Evolutionary conservation across 1,139 yeast genomes (phyloP), one percentile per base, ranked within the genome.

Genomic region (Geotrichum citri-aurantii): DNA sequence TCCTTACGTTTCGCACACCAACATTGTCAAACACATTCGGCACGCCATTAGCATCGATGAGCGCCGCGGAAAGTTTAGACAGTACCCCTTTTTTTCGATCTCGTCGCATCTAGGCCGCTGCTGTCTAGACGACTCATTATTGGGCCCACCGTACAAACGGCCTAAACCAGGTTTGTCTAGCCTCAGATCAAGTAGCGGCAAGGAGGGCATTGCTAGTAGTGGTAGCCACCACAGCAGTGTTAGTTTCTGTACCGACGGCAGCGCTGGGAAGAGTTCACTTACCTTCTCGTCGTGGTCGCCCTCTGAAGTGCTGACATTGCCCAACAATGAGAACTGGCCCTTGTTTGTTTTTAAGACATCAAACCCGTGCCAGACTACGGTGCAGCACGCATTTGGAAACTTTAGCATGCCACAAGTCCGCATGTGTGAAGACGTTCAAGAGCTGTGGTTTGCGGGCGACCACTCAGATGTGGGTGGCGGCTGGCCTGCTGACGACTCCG

Each of bases 401-500:
- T 33, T 59, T 24, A 12, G 50, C 3, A 29, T 27, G 24, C 52
- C 44, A 40, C 51, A 54, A 11, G 24, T 50, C 8, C 19, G 42
- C 19, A 47, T 54, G n/a, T 54, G 60, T 21, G 55, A 55, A 14
- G 85, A 81, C 66, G 64, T 81, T 23, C 65, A 79, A 7, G 86
- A 83, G 66, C 68, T 80, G 54, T 84, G 85, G 84, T 85, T 84
- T 65, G 81, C 86, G 0, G 89, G 89, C 0, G 82, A 81, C 66
- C 89, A 84, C 69, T 77, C 85, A 2, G 88, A 84, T 68, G 71
- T 82, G 61, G 88, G 89, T 1, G 88, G 88, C 2, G 86, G 86
- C 3, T 82, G 84, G 82, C 69, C 73, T 1, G 70, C 76, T 3
- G 81, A 79, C 63, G 65, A 73, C 49, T 62, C 67, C 0, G 77